Conservation (phyloP, 495 filamentous ascomycete species). For the Cercophora samala region DNA sequence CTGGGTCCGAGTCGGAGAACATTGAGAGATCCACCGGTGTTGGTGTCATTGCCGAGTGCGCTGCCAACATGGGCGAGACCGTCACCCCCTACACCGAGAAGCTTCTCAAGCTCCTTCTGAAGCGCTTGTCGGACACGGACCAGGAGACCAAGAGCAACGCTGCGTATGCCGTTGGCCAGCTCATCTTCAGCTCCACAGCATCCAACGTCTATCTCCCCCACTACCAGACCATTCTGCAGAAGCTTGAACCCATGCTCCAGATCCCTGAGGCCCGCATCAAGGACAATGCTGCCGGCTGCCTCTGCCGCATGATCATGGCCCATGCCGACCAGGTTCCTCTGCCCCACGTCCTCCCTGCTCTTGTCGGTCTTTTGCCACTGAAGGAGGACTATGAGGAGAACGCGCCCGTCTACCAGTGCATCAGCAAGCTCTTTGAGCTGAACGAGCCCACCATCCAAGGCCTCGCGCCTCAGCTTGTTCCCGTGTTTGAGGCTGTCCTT, state of each 20-base stretch:
- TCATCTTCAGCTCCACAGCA: slow-evolving; percentile 74
- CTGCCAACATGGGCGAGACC: slow-evolving; percentile 72
- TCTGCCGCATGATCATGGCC: slow-evolving; percentile 85
- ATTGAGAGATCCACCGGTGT: slow-evolving; percentile 85
- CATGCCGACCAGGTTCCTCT: slow-evolving; percentile 76
- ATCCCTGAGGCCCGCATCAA: slow-evolving; percentile 70
- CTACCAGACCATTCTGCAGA: slow-evolving; percentile 71
- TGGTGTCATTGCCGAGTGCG: slow-evolving; percentile 89
- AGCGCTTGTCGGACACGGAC: slow-evolving; percentile 86
- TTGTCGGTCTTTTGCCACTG: slow-evolving; percentile 77
- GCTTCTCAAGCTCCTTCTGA: slow-evolving; percentile 77
- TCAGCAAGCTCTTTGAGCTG: slow-evolving; percentile 77
- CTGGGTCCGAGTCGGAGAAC: slow-evolving; percentile 69
- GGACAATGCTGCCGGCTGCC: slow-evolving; percentile 92
- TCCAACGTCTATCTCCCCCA: slow-evolving; percentile 65
- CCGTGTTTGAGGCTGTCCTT: slow-evolving; percentile 77
- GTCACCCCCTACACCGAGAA: slow-evolving; percentile 73
- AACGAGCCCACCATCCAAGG: slow-evolving; percentile 68
- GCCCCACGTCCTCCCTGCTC: slow-evolving; percentile 71
- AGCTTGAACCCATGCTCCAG: slow-evolving; percentile 80
- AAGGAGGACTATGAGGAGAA: slow-evolving; percentile 98
- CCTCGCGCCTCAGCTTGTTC: slow-evolving; percentile 73
- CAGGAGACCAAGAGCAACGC: slow-evolving; percentile 91
- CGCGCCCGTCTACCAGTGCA: slow-evolving; percentile 81
- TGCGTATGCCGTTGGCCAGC: slow-evolving; percentile 81